Conservation (phyloP, 306 rosid genomes). For the Trifolium dubium region DNA sequence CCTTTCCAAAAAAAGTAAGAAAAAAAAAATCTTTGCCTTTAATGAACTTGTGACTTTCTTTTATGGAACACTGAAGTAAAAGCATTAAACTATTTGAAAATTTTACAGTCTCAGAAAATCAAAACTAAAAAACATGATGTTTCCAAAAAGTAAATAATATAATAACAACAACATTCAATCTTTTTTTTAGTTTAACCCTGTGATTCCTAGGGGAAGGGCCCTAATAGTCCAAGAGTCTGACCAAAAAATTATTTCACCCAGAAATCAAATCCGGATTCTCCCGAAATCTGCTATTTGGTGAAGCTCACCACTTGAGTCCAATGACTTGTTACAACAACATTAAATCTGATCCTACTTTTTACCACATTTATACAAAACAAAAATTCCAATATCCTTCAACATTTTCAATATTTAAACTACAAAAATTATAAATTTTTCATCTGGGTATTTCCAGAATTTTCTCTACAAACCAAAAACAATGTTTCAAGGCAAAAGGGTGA, state of each 20-base stretch:
- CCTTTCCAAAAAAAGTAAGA: neutral
- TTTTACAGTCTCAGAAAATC: neutral
- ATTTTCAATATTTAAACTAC: neutral
- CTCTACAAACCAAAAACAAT: neutral
- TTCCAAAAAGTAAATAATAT: neutral
- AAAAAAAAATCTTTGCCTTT: conserved; percentile 7
- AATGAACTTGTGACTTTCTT: neutral
- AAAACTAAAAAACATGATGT: conserved; percentile 27
- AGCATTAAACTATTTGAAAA: conserved; percentile 22
- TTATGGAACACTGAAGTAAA: neutral
- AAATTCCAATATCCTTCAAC: conserved; percentile 20
- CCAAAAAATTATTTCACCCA: too few species aligned
- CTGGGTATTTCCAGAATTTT: conserved; percentile 16
- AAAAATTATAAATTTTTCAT: neutral
- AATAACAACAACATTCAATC: neutral
- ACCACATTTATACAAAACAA: conserved; percentile 8
- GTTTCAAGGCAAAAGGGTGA: conserved; percentile 10
- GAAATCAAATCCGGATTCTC: too few species aligned
- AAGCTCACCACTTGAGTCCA: too few species aligned
- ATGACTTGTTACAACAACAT: neutral
- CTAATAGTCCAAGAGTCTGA: too few species aligned
- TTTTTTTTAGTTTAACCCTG: too few species aligned
- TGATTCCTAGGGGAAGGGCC: too few species aligned
- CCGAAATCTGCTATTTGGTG: too few species aligned
- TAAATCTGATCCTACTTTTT: conserved; percentile 29